Base-by-base conservation (phyloP, 2,329 filamentous ascomycete species). In the Aspergillus phoenicis region DNA sequence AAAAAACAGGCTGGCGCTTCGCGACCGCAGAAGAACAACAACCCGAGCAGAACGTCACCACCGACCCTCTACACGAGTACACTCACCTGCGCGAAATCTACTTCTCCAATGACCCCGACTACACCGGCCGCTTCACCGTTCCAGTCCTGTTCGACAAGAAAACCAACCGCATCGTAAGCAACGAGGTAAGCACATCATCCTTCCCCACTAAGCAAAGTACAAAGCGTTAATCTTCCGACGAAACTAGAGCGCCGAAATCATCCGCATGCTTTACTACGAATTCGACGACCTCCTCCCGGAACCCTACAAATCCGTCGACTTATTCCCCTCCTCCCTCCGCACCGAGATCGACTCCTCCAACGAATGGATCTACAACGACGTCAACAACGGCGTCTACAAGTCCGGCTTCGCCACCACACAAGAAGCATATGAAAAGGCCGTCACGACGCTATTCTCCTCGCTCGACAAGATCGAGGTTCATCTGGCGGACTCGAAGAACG, bases 321-420 rank as follows among this genome's bases (percentile, higher is more conserved):
- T 93, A 43, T 91, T 90, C 74, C 92, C 93, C 0, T 73, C 83
- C 47, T 70, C 81, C 0, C 80, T 96, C n/a, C 83, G 82, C 47
- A 69, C 69, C 43, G 75, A 89, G 54, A 96, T 97, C 68, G 92
- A 97, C 63, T 85, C 86, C 62, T 82, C 88, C 49, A 90, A 96
- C 74, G 84, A 83, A 57, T 97, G 93, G 92, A 91, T 88, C 28
- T 96, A 96, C 77, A 86, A 81, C 64, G 77, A 81, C 66, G 75
- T 83, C 67, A 83, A 83, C 73, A 83, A 83, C 67, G 81, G 81
- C 30, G 81, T 83, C 43, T 83, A 83, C 73, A 81, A 82, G 68
- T 79, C 87, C 61, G 93, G 93, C 38, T 97, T 97, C 72, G 93
- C 93, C 28, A 93, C 88, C 4, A 91, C 89, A 1, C 89, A 94